Evolutionary conservation across 139 green algal species (phyloP), one percentile per base, ranked within the genome.

Genomic region (Nannochloris sp.): DNA sequence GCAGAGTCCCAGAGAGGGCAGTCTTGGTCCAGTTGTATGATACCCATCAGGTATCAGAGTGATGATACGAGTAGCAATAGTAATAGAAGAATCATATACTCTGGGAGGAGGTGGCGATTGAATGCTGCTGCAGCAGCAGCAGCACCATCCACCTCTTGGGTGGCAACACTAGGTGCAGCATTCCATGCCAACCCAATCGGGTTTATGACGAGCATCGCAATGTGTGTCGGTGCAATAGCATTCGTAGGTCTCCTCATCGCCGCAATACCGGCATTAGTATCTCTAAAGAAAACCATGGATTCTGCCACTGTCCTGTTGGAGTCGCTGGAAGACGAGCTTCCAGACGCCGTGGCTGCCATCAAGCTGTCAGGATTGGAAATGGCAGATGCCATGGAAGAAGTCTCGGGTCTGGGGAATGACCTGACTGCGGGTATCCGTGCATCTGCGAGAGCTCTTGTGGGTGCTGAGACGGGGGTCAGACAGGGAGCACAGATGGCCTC

Each of bases 291-390:
- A 13, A 66, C 51, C n/a, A 61, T 63, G 2, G 56, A 67, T 13
- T 62, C 64, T 20, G 12, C 59, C 14, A 62, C 65, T 58, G n/a
- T 16, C 17, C 57, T 82, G 59, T 16, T 73, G 3, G 17, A 37
- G 2, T 49, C 58, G 1, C 6, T 79, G 45, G 30, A 63, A 12
- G 40, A 49, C 5, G 75, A 82, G 62, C 56, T 82, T 23, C 75
- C 75, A 3, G 75, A 82, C 51, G 79, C 75, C 13, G 72, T 71
- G 2, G 72, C 71, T 25, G 57, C 71, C 10, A 12, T 82, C 17
- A 66, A 73, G 14, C 71, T 82, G 26, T 74, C 75, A 31, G 67
- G 75, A 29, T 25, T 82, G 50, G 75, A 82, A 49, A 29, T 82
- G 17, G 66, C 75, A 4, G 71, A 82, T 59, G 62, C 55, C 28